Conservation (phyloP, 2,329 filamentous ascomycete species). For the Xylaria sp. region DNA sequence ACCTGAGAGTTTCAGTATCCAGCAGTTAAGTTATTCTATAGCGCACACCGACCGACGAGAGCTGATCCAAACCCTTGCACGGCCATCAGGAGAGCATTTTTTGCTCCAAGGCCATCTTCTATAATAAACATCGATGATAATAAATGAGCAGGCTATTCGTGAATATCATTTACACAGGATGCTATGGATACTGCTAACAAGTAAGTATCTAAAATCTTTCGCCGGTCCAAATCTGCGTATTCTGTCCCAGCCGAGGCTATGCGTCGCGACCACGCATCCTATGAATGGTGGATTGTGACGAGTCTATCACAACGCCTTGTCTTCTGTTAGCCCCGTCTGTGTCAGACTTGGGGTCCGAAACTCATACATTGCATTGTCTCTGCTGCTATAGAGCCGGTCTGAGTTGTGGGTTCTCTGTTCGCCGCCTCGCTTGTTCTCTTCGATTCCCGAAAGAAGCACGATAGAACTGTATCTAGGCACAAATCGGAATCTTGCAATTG, state of each 20-base stretch:
- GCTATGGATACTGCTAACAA: not conserved
- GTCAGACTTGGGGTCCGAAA: constrained; percentile 8
- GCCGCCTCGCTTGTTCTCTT: not conserved
- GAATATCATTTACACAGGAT: not conserved
- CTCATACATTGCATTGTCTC: not conserved
- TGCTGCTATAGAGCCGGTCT: not conserved
- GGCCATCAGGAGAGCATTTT: not conserved
- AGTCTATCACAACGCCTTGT: not conserved
- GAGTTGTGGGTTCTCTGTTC: too few species aligned
- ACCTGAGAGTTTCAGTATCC: not conserved
- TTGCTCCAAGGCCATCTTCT: not conserved
- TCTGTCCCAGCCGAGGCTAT: constrained; percentile 12
- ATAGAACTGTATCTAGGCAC: not conserved
- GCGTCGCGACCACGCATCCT: constrained; percentile 13
- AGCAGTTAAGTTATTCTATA: not conserved
- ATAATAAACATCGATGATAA: not conserved
- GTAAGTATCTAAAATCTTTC: not conserved
- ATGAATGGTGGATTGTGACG: constrained; percentile 8
- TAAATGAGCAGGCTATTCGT: not conserved
- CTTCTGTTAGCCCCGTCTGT: constrained; percentile 3
- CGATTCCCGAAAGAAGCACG: not conserved
- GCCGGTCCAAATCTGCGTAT: not conserved
- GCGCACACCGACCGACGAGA: not conserved
- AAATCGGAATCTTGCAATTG: not conserved
- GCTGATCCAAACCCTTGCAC: not conserved